These are phyloP conservation scores for Metarhizium sp. DNA, from an alignment of 2,329 filamentous ascomycete species.

Conservation along the genomic window DNA sequence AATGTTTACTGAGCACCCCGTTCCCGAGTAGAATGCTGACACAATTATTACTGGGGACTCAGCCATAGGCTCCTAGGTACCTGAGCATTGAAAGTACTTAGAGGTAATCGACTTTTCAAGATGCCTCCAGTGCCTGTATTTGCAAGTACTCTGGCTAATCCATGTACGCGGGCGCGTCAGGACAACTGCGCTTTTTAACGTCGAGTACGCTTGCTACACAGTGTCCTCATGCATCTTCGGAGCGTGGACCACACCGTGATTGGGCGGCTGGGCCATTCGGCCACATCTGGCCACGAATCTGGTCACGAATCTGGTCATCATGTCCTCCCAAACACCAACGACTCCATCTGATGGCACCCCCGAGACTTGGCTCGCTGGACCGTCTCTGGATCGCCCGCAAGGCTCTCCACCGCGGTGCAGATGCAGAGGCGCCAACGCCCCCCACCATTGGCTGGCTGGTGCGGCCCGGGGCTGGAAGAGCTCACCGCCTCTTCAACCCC, in stretches of 20 bases:
- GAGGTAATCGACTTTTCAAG: too few species aligned
- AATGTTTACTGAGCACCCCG: too few species aligned
- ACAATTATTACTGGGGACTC: too few species aligned
- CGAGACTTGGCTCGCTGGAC: neutral
- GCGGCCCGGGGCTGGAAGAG: conserved; percentile 22
- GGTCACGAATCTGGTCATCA: neutral
- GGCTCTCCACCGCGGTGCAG: conserved; percentile 17
- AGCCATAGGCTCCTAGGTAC: too few species aligned
- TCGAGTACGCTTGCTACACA: neutral
- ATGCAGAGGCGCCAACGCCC: conserved; percentile 20
- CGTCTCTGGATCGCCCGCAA: conserved; percentile 14
- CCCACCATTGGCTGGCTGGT: conserved; percentile 24
- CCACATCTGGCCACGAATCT: conserved; percentile 1
- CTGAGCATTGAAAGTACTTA: too few species aligned
- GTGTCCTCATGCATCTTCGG: neutral
- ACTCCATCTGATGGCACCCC: neutral
- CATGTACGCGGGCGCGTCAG: too few species aligned
- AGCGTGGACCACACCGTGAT: neutral
- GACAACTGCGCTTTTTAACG: too few species aligned
- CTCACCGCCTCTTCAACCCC: conserved; percentile 29
- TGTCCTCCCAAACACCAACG: neutral
- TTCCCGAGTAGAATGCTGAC: too few species aligned
- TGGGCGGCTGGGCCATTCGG: neutral
- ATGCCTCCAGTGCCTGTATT: too few species aligned
- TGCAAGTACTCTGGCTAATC: neutral